These are phyloP conservation scores for Aspergillus pseudonomiae DNA, from an alignment of 2,329 filamentous ascomycete species.

Conservation along the genomic window DNA sequence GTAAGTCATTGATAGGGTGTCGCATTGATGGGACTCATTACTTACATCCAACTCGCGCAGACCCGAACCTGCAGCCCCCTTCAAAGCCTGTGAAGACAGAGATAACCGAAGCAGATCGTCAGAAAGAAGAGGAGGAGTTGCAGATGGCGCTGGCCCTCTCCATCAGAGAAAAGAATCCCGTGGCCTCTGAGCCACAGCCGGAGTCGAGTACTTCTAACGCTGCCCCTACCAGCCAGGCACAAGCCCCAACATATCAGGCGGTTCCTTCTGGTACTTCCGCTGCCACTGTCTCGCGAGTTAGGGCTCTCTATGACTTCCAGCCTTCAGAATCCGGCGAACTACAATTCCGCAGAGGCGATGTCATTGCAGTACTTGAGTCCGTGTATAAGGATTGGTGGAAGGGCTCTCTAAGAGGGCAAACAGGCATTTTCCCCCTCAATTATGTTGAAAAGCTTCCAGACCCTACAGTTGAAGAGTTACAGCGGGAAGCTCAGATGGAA, in stretches of 20 bases:
- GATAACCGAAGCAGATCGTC: constrained; percentile 84
- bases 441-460: constrained; percentile 98
- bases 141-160: constrained; percentile 95
- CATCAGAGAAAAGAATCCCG: constrained; percentile 75
- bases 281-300: constrained; percentile 90
- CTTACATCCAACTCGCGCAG: constrained; percentile 52
- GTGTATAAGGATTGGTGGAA: constrained; percentile 99
- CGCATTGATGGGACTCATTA: constrained; percentile 3
- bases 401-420: constrained; percentile 89
- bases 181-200: constrained; percentile 39
- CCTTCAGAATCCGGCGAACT: constrained; percentile 93
- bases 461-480: constrained; percentile 89
- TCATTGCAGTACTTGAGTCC: constrained; percentile 95
- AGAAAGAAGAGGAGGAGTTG: constrained; percentile 95
- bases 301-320: constrained; percentile 91
- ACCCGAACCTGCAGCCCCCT: constrained; percentile 87
- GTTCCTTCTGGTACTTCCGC: constrained; percentile 85
- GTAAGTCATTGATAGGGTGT: constrained; percentile 41
- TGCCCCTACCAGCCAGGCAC: constrained; percentile 37
- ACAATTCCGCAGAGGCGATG: constrained; percentile 93
- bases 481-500: constrained; percentile 96
- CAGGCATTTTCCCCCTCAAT: constrained; percentile 96
- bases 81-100: constrained; percentile 92
- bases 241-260: constrained; percentile 55
- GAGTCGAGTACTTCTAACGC: constrained; percentile 42